Conservation (phyloP, 148 eudicot species). For the Vaccinium vitisidaea region DNA sequence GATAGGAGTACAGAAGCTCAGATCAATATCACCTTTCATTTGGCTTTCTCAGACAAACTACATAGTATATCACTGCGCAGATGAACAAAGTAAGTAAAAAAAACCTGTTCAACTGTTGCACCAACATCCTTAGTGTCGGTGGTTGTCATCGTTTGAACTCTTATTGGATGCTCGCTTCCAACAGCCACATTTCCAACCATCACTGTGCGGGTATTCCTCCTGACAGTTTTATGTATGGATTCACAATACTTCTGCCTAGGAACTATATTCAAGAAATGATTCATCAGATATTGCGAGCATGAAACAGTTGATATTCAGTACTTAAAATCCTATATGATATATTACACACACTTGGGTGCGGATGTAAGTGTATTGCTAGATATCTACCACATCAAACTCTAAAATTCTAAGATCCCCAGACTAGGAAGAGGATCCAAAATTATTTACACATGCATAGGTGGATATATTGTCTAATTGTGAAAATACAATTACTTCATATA, state of each 20-base stretch:
- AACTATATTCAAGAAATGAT: constrained; percentile 43
- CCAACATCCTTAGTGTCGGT: constrained; percentile 94
- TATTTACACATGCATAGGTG: neutral
- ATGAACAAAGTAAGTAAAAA: constrained; percentile 9
- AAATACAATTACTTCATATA: neutral
- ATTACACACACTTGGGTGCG: neutral
- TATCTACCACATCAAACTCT: neutral
- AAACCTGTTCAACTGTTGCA: constrained; percentile 86
- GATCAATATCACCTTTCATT: neutral
- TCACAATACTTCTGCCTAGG: constrained; percentile 95
- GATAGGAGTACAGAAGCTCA: neutral
- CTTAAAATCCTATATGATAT: neutral
- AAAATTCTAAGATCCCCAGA: neutral
- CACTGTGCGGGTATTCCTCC: constrained; percentile 90
- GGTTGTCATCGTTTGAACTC: constrained; percentile 97
- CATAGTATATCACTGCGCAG: neutral
- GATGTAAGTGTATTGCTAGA: neutral
- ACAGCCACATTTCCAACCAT: constrained; percentile 93
- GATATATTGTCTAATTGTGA: neutral
- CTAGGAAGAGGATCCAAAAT: neutral
- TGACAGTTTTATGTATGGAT: constrained; percentile 70
- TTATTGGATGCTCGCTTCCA: constrained; percentile 95
- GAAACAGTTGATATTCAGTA: neutral
- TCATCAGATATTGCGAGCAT: neutral
- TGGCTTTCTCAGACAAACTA: neutral